Base-by-base conservation (phyloP, 2,329 filamentous ascomycete genomes). In the Hawksworthiomyces lignivorus region DNA sequence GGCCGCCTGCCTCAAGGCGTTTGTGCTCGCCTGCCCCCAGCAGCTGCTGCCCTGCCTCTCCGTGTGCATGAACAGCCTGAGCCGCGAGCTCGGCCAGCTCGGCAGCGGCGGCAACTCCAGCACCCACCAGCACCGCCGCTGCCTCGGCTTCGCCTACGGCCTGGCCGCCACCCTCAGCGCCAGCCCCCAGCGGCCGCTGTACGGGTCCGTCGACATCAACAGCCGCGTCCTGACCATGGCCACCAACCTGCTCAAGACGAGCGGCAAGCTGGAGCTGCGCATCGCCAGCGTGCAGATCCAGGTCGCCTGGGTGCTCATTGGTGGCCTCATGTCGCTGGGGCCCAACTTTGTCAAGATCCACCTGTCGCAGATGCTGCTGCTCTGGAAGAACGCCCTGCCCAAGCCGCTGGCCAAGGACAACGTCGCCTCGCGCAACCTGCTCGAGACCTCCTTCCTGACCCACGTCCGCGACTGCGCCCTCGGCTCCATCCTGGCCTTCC, bases 311-410 rank as follows among this genome's bases (percentile, higher is more conserved):
- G 94, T 94, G 36, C 69, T 98, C 44, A 94, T 98, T 35, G 92
- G 94, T 28, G 92, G 94, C 0, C 68, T 98, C 41, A 97, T 97
- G 90, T 88, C 89, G 1, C 73, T 98, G 1, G 92, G 92, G 0
- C 90, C 92, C 4, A 97, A 95, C 60, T 98, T 98, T 60, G 90
- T 97, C 62, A 98, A 98, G 64, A 97, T 97, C 19, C 92, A 98
- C 62, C 73, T 98, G 7, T 90, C 89, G 3, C 92, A 98, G 57
- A 72, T 98, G 18, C 78, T 98, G 43, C 68, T 98, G 8, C 69
- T 98, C 7, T 98, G 92, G 92, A 95, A 95, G 62, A 98, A 97
- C 61, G 90, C 92, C 0, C 72, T 98, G 10, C 90, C 94, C 1
- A 95, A 94, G 56, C 90, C 94, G 6, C 64, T 97, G n/a, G 82